Percentiles rank a stretch among this genome's conserved stretches.
Evolutionary conservation across 1,139 yeast species (phyloP).

Genomic region (Magnusiomyces clavatus): DNA sequence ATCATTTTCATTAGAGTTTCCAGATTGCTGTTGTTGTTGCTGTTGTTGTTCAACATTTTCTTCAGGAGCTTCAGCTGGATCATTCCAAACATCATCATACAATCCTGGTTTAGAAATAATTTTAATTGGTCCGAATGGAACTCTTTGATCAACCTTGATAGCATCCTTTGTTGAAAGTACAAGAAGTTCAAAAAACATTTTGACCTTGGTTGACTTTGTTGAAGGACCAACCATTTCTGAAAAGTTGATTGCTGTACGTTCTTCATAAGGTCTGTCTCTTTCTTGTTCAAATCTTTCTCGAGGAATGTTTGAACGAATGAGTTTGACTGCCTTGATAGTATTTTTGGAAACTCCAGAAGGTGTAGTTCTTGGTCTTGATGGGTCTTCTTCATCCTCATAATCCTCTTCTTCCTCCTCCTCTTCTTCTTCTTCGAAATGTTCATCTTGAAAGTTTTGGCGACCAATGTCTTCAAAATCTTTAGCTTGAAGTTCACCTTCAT

Average conservation of each 20-base stretch:
- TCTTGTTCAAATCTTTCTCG: constrained; percentile 6
- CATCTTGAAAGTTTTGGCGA: constrained; percentile 3
- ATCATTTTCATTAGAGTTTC: neutral
- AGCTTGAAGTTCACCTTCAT: neutral
- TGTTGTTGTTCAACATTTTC: neutral
- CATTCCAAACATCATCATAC: constrained; percentile 30
- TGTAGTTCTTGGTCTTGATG: constrained; percentile 4
- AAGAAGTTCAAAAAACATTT: constrained; percentile 73
- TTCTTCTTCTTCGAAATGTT: constrained; percentile 5
- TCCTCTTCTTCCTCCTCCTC: constrained; percentile 8
- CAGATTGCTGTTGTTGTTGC: neutral
- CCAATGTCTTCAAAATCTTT: neutral
- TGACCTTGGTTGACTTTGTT: constrained; percentile 26
- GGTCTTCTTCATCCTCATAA: neutral
- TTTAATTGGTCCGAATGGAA: constrained; percentile 52
- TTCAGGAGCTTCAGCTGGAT: neutral
- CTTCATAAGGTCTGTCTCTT: neutral
- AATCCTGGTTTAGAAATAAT: constrained; percentile 47
- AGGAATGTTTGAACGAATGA: constrained; percentile 33
- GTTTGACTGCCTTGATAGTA: constrained; percentile 50
- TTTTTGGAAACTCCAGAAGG: constrained; percentile 35
- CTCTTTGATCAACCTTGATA: constrained; percentile 51
- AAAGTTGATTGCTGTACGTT: constrained; percentile 13
- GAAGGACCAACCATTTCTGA: constrained; percentile 15
- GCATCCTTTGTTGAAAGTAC: constrained; percentile 78